Evolutionary conservation across 495 filamentous ascomycete genomes (phyloP).

Genomic region (Lepidopterella palustris): DNA sequence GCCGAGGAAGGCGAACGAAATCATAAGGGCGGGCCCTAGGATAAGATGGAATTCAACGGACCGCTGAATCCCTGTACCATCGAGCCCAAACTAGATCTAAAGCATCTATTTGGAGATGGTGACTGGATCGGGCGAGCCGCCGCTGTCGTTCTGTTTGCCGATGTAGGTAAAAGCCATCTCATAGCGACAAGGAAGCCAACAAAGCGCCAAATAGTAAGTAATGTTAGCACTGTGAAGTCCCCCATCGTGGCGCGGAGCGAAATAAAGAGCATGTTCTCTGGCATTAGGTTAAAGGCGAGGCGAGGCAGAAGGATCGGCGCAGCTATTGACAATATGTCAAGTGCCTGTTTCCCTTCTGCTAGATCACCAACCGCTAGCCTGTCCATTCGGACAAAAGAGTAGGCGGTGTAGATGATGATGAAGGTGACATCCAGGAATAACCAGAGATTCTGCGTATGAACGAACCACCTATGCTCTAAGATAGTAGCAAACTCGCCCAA

Average conservation of each 20-base stretch:
- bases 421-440: slow-evolving; percentile 70
- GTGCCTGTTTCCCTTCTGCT: slow-evolving; percentile 47
- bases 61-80: slow-evolving; percentile 62
- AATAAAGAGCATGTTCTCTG: slow-evolving; percentile 67
- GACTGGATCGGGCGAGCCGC: slow-evolving; percentile 36
- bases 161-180: slow-evolving; percentile 55
- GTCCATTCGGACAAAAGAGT: slow-evolving; percentile 54
- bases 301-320: slow-evolving; percentile 66
- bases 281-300: slow-evolving; percentile 66
- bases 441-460: slow-evolving; percentile 74
- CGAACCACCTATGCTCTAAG: slow-evolving; percentile 65
- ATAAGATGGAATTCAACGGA: slow-evolving; percentile 60
- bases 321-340: slow-evolving; percentile 62
- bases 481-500: slow-evolving; percentile 67
- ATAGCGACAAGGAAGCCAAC: slow-evolving; percentile 65
- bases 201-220: slow-evolving; percentile 65
- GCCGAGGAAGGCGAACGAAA: slow-evolving; percentile 65
- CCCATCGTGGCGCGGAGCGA: slow-evolving; percentile 67
- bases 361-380: slow-evolving; percentile 41
- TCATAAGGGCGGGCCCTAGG: slow-evolving; percentile 62
- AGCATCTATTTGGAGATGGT: slow-evolving; percentile 75
- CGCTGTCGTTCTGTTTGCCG: slow-evolving; percentile 28
- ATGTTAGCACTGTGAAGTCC: slow-evolving; percentile 59
- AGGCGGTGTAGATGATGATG: slow-evolving; percentile 52
- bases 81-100: slow-evolving; percentile 73